phyloP scores from a whole-genome alignment of 1,284 basidiomycete genomes.

The Rhodotorula sp. region DNA sequence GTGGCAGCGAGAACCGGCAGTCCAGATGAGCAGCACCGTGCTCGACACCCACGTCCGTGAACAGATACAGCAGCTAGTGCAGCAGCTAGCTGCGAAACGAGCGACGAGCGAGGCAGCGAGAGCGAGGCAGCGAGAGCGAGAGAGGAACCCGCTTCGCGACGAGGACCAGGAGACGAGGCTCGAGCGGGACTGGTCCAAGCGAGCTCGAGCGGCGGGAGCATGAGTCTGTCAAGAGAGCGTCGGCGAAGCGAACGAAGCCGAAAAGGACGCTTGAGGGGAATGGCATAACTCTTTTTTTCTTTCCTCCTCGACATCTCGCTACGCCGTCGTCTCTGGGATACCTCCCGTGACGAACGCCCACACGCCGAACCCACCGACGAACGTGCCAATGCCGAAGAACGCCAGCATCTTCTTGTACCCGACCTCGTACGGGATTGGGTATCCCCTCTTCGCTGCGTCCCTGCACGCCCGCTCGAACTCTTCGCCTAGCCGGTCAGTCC shows the following conservation, averaged over 20 bases:
- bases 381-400: background rate
- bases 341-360: background rate
- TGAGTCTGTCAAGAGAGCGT: too few relatives aligned
- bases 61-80: too few relatives aligned
- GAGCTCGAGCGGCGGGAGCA: too few relatives aligned
- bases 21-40: too few relatives aligned
- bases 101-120: background rate
- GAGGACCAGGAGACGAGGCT: too few relatives aligned
- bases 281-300: background rate
- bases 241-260: too few relatives aligned
- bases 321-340: background rate
- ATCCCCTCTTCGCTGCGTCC: constrained; percentile 43
- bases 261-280: too few relatives aligned
- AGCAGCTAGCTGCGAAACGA: background rate
- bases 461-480: constrained; percentile 64
- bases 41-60: too few relatives aligned
- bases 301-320: background rate
- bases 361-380: background rate
- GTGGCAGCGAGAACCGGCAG: too few relatives aligned
- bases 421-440: constrained; percentile 28
- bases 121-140: background rate
- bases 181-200: too few relatives aligned
- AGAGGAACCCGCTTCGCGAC: too few relatives aligned
- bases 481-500: constrained; percentile 64
- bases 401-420: constrained; percentile 31